Evolutionary conservation across 805 yeast genomes (phyloP), one percentile per base, ranked within the genome.

Genomic region (Ogataea zsoltii): DNA sequence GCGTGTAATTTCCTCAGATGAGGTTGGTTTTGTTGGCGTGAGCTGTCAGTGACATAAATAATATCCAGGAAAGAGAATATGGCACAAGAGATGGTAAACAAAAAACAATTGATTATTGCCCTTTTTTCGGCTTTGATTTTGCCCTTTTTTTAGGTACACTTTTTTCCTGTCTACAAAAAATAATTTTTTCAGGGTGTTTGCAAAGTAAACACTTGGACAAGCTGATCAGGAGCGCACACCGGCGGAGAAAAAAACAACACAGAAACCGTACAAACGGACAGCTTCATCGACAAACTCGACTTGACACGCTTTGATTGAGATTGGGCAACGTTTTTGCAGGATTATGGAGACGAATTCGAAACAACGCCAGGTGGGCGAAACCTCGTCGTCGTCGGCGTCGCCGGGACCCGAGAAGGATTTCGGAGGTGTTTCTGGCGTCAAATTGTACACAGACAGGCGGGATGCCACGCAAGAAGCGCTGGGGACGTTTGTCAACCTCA

Each of bases 401-500:
- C 58, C 63, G 12, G 51, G 44, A 32, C 56, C 61, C 3, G 43
- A 32, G n/a, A 16, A 35, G 9, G 42, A 31, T 3, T 16, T 38
- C 9, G 18, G 28, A 35, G 26, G 26, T 3, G 26, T 30, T 2
- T 14, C 32, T 11, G 29, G 17, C 6, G 16, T 46, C 7, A 26
- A n/a, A 1, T 44, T 75, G 17, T 76, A 66, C 49, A 41, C 52
- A 3, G 70, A 75, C 34, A 71, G 68, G 31, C 77, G 71, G 11
- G 80, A 81, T 62, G 80, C 76, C 55, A 85, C 96, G 0, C 72
- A 70, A 13, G 94, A 88, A 63, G 97, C 96, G 0, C 58, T 70
- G 44, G 43, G 58, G 17, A 74, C 82, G 4, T 92, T 88, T 63
- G 69, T 63, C 4, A 75, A 68, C 49, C 60, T 92, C 38, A 66